These are phyloP conservation scores for Wickerhamiella domercqiae DNA, from an alignment of 805 yeast species.

Conservation along the genomic window DNA sequence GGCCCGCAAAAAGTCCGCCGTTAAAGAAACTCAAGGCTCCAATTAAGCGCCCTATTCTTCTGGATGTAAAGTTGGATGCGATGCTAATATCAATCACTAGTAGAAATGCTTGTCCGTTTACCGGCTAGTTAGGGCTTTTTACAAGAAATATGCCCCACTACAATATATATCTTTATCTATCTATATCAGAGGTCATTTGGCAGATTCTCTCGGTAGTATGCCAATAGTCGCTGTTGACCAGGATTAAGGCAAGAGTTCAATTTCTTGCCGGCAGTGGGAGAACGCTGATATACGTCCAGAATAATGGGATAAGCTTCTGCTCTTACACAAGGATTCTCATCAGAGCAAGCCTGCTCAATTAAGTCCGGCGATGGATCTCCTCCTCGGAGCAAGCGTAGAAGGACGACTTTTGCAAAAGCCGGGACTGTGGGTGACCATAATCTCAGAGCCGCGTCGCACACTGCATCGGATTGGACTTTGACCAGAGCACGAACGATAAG, in stretches of 20 bases:
- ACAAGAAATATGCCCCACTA: neutral
- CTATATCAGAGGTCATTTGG: neutral
- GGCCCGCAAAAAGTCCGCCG: slow-evolving; percentile 21
- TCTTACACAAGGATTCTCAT: slow-evolving; percentile 18
- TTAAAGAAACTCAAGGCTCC: slow-evolving; percentile 12
- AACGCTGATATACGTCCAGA: slow-evolving; percentile 9
- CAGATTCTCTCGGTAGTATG: slow-evolving; percentile 13
- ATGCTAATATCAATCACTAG: neutral
- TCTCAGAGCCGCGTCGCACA: neutral
- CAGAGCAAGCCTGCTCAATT: slow-evolving; percentile 2
- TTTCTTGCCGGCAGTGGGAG: slow-evolving; percentile 6
- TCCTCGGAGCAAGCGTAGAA: neutral
- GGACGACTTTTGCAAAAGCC: neutral
- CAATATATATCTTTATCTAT: neutral
- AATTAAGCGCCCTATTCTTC: no score
- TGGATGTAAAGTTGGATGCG: neutral
- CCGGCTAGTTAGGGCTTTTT: neutral
- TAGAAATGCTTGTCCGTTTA: neutral
- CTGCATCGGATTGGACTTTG: neutral
- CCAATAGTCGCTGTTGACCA: slow-evolving; percentile 21
- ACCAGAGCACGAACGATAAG: neutral
- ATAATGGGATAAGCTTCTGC: slow-evolving; percentile 20
- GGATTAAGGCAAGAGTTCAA: slow-evolving; percentile 12
- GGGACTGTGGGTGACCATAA: neutral
- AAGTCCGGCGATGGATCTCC: neutral